Evolutionary conservation across 257 asterid genomes (phyloP), one percentile per base, ranked within the genome.

Genomic region (Solanum piurae): DNA sequence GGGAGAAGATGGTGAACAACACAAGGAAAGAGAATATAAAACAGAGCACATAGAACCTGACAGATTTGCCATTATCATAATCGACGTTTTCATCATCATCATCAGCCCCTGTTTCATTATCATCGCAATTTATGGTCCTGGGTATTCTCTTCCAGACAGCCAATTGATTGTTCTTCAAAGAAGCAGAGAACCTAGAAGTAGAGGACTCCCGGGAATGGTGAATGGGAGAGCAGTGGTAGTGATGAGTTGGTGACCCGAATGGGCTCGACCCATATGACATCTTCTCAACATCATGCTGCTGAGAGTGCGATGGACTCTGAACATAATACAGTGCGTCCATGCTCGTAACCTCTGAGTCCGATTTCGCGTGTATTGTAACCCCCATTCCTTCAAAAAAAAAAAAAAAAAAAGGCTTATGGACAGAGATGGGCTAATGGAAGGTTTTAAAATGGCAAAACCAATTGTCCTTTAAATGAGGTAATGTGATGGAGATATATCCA

Each of bases 151-250:
- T 88, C 99, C 99, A 96, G 64, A 94, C 95, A 37, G 86, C 85
- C 38, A 74, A 66, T 29, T 89, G 36, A 68, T 87, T 31, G 87
- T 91, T 91, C 68, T 95, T 94, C 91, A 95, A 62, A 13, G 98
- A 93, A 46, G 94, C 98, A 2, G 98, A 94, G 95, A 91, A 95
- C 34, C 98, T 84, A 1, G 98, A 95, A 20, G 98, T 96, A 31
- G 99, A 96, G 5, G 98, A 96, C 85, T 96, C 98, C 13, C 98
- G 91, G 5, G 99, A 96, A 91, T 96, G 98, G 94, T 96, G 98
- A 74, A 95, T 94, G 44, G 99, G 99, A 3, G 99, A 96, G 88
- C 97, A 96, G 88, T 96, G 97, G 79, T 91, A 93, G 12, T 87
- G 89, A 79, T 95, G 98, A 79, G 95, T 12, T 2, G 99, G 99